Base-by-base conservation (phyloP, 2,329 filamentous ascomycete genomes). In the Diplodia corticola region DNA sequence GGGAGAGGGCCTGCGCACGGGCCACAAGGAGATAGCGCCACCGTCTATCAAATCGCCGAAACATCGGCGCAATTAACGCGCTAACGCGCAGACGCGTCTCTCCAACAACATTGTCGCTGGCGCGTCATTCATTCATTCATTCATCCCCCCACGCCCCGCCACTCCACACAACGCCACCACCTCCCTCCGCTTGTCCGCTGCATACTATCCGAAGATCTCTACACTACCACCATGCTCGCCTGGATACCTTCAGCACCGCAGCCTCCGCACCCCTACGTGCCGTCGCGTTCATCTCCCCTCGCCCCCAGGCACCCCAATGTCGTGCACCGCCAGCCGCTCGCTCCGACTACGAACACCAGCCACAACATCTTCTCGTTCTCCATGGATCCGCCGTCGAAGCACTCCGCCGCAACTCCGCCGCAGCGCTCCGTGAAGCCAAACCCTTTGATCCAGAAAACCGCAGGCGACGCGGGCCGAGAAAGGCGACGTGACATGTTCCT, bases 401-500 rank as follows among this genome's bases (percentile, higher is more conserved):
- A 17, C 2, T 40, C 44, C 6, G 28, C 22, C 7, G 17, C 24
- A 87, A 17, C 60, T 7, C 48, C 22, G 3, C 35, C 40, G 53
- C 53, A 30, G 30, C 53, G 64, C 30, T 80, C 81, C 15, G 78
- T 83, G 64, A 89, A 89, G 68, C 82, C 84, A 40, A 91, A 90
- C 68, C 90, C 89, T 0, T 71, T 90, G 6, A 78, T 88, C 20
- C 84, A 85, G 69, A 84, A 79, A 68, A 83, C 86, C 60, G 10
- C 28, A 4, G 48, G 44, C 7, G 64, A 92, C 73, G 86, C 86
- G 20, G 81, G 82, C 0, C 86, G 88, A 65, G 88, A 91, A 73
- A 81, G 84, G 64, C 81, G 91, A 66, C 82, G 91, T 54, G 85
- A 85, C 35, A 80, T 90, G 65, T 94, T 94, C 71, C 79, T 94